Evolutionary conservation across 2,329 filamentous ascomycete species (phyloP).

Genomic region (Coniella lustricola): DNA sequence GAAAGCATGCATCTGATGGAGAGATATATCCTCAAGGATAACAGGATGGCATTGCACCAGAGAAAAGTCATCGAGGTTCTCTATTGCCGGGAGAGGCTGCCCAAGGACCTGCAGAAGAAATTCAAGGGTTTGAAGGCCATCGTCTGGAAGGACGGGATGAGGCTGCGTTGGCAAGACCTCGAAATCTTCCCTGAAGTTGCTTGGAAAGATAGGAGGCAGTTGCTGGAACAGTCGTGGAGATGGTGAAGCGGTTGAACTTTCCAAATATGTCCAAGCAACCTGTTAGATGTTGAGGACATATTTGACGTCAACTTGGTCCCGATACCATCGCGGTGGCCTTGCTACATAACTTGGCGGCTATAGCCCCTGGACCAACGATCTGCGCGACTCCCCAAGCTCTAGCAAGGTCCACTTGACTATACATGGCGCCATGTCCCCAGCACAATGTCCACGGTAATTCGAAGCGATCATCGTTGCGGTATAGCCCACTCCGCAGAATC

Average conservation of each 20-base stretch:
- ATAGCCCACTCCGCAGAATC: too few species aligned
- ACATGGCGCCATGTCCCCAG: too few species aligned
- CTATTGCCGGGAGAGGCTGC: conserved; percentile 22
- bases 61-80: conserved; percentile 26
- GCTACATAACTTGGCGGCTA: too few species aligned
- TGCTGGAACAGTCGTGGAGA: conserved; percentile 11
- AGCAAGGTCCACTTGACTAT: too few species aligned
- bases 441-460: too few species aligned
- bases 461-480: too few species aligned
- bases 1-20: conserved; percentile 26
- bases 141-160: conserved; percentile 19
- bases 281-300: too few species aligned
- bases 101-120: conserved; percentile 22
- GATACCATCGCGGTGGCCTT: too few species aligned
- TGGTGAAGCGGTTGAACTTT: conserved; percentile 3
- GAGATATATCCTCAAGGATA: conserved; percentile 26
- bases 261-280: too few species aligned
- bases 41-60: conserved; percentile 23
- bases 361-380: too few species aligned
- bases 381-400: too few species aligned
- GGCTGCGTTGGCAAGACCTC: conserved; percentile 13
- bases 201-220: conserved; percentile 13
- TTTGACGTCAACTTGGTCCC: too few species aligned
- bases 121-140: conserved; percentile 25
- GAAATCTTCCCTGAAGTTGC: conserved; percentile 8